phyloP scores from a whole-genome alignment of 2,329 filamentous ascomycete species.

The Kalaharituber pfeilii region DNA sequence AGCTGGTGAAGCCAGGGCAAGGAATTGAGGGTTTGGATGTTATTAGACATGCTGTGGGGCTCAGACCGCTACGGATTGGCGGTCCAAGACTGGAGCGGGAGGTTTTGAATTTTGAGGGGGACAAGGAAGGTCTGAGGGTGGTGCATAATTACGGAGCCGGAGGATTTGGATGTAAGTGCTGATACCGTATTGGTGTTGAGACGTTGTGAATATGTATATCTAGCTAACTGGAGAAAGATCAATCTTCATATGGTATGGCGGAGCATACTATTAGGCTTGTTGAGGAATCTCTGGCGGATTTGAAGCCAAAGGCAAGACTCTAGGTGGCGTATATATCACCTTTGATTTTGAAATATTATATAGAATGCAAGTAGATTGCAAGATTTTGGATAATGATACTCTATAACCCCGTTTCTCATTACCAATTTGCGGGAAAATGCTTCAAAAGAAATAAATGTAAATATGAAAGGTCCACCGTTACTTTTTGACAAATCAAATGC shows the following conservation, averaged over 20 bases:
- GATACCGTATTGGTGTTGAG: not conserved
- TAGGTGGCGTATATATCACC: too few relatives aligned
- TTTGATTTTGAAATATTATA: too few relatives aligned
- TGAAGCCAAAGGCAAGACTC: not conserved
- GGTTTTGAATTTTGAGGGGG: constrained; percentile 20
- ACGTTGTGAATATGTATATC: constrained; percentile 6
- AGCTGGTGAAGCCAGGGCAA: constrained; percentile 41
- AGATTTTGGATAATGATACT: too few relatives aligned
- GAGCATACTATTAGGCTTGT: constrained; percentile 49
- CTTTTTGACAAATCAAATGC: too few relatives aligned
- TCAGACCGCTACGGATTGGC: constrained; percentile 55
- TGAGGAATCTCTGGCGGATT: constrained; percentile 30
- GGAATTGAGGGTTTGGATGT: constrained; percentile 58
- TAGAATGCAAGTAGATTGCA: too few relatives aligned
- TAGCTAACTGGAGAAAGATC: constrained; percentile 27
- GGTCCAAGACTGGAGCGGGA: constrained; percentile 64
- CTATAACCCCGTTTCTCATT: too few relatives aligned
- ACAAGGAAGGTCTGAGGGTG: constrained; percentile 44
- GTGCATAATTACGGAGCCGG: constrained; percentile 70
- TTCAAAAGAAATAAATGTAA: too few relatives aligned
- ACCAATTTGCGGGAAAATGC: too few relatives aligned
- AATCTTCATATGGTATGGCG: constrained; percentile 51
- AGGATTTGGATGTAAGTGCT: constrained; percentile 51
- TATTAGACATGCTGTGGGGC: constrained; percentile 63
- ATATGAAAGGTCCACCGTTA: too few relatives aligned